A percentile compares a stretch with the other conserved stretches of the same genome.
These are phyloP conservation scores for Tylopilus balloui DNA, from an alignment of 768 basidiomycete genomes.

Conservation along the genomic window DNA sequence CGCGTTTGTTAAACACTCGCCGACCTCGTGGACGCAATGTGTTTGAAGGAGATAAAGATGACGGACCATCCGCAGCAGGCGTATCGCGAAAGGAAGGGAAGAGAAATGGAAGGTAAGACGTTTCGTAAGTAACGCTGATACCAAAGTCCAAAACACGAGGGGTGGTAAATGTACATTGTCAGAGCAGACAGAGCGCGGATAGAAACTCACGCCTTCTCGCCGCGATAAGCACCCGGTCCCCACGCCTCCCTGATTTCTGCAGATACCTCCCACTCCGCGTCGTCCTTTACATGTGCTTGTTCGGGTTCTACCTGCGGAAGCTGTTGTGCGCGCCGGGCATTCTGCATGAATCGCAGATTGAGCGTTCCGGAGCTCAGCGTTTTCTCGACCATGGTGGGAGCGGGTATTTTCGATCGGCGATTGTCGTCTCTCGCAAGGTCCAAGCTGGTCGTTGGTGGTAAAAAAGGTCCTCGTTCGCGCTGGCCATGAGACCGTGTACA, in stretches of 20 bases:
- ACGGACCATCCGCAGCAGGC: slow-evolving; percentile 18
- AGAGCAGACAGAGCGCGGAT: slow-evolving; percentile 7
- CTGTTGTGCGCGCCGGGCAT: slow-evolving; percentile 54
- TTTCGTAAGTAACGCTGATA: slow-evolving; percentile 45
- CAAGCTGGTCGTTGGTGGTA: neutral
- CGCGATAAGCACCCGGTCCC: slow-evolving; percentile 31
- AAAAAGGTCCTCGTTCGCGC: neutral
- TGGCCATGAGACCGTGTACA: neutral
- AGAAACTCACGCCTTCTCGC: slow-evolving; percentile 26
- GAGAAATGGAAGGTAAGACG: slow-evolving; percentile 64
- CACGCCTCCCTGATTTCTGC: slow-evolving; percentile 51
- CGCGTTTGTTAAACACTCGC: slow-evolving; percentile 48
- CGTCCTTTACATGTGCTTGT: slow-evolving; percentile 54
- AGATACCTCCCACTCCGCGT: slow-evolving; percentile 61
- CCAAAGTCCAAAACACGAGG: slow-evolving; percentile 7
- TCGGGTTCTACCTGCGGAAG: slow-evolving; percentile 47
- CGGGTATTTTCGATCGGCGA: neutral
- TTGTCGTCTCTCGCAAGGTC: no score
- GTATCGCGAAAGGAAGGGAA: slow-evolving; percentile 39
- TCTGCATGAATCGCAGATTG: slow-evolving; percentile 70
- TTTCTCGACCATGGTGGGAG: slow-evolving; percentile 34
- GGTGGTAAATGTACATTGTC: slow-evolving; percentile 19
- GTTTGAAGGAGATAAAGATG: slow-evolving; percentile 20
- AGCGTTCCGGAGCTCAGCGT: slow-evolving; percentile 61
- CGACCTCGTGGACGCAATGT: slow-evolving; percentile 41